Base-by-base conservation (phyloP, 2,329 filamentous ascomycete genomes). In the Colletotrichum kahawae region DNA sequence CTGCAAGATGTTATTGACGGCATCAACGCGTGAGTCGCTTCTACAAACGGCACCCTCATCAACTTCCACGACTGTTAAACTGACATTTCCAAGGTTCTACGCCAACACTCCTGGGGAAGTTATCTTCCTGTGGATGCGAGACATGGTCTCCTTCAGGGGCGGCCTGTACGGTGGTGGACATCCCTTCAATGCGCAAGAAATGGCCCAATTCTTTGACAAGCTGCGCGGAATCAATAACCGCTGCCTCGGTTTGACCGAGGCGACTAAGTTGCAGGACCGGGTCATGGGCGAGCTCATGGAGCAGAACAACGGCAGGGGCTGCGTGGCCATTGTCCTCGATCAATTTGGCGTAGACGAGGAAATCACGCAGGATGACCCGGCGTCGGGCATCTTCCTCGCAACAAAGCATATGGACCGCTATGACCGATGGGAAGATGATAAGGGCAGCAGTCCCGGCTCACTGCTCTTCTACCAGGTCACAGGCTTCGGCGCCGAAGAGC, bases 211-310 rank as follows among this genome's bases (percentile, higher is more conserved):
- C 48, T 87, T 88, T 68, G 79, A 82, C 69, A 83, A 84, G 71
- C 81, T 89, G 4, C 83, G 80, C 54, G 79, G 78, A 6, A 80
- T 88, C 67, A 84, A 86, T 62, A 85, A 87, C 75, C 85, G 86
- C 18, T 84, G 83, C 69, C 77, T 75, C n/a, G 79, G 81, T 31
- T 76, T 81, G 38, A 77, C 78, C 70, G 77, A 63, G 8, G 63
- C 56, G 14, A 75, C 54, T 1, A 57, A 0, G 24, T 0, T 72
- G 48, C 75, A 75, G n/a, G 79, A 83, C 69, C 77, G 81, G 64
- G 77, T 80, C 67, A 79, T 81, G 5, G 77, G 71, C 2, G 79
- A 79, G 5, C 81, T 83, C 27, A 82, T 83, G 81, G 79, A 81
- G 68, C 78, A 65, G 5, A 84, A 84, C 63, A 74, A 67, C 8